Evolutionary conservation across 306 rosid genomes (phyloP), one percentile per base, ranked within the genome.

Genomic region (Fragaria ananassa): DNA sequence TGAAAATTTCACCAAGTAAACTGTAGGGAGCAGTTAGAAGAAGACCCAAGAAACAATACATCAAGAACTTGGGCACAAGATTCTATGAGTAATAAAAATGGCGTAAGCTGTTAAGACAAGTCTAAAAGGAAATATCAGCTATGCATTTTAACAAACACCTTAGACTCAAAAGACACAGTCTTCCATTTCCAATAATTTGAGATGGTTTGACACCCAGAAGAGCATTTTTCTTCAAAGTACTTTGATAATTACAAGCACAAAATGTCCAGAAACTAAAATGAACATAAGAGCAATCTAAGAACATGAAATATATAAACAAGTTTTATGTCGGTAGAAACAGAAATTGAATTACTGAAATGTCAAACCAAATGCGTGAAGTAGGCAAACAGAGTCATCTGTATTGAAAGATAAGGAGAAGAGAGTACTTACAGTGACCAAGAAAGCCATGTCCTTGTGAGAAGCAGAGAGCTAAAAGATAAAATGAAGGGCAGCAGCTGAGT

Each of bases 81-180:
- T 41, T 8, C 0, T 25, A 10, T 39, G 31, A 67, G 31, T 67
- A 5, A 66, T 19, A 13, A 21, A 78, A 61, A 25, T 35, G 49
- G 42, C 11, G n/a, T 25, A 69, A 70, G 21, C 6, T 15, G 2
- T 51, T 13, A 64, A 17, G 27, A 11, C 5, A 31, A 61, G 10
- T 29, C 37, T 47, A 14, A 53, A 37, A 3, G 42, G 66, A 79
- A 54, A 29, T 44, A n/a, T 66, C 23, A 73, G 78, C 71, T n/a
- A 15, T 62, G 44, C 54, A 79, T 79, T 73, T 56, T 70, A 27
- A 3, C 83, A 45, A 67, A 67, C 74, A 57, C 8, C 61, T 74
- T 66, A 2, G 10, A 69, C 23, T 1, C 57, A 27, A 14, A 4
- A 62, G 34, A 49, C 42, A 10, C 41, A 42, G 57, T 21, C 25